Percentiles rank a stretch among this genome's conserved stretches.
These are phyloP conservation scores for Monilinia polystroma DNA, from an alignment of 2,329 filamentous ascomycete genomes.

Conservation along the genomic window DNA sequence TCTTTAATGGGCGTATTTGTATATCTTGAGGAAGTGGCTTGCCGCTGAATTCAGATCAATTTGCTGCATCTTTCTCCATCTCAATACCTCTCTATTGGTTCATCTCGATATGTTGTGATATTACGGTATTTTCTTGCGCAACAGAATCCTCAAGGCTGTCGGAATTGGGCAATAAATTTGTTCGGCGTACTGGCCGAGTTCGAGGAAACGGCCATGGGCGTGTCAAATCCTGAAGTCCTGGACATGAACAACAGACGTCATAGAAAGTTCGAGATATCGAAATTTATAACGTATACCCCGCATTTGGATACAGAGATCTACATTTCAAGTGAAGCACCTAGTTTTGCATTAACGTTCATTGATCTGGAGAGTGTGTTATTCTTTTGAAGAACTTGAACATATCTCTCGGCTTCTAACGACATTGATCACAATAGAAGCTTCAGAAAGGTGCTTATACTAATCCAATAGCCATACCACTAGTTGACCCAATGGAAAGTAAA, in stretches of 20 bases:
- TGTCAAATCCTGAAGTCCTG: neutral
- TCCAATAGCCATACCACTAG: too few relatives aligned
- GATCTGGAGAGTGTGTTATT: too few relatives aligned
- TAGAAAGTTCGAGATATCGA: neutral
- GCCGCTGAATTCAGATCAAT: constrained; percentile 25
- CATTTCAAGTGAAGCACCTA: neutral
- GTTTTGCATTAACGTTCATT: neutral
- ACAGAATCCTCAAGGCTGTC: neutral
- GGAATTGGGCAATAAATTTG: neutral
- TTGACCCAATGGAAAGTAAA: too few relatives aligned
- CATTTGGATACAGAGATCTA: neutral
- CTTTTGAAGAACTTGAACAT: too few relatives aligned
- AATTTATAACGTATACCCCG: neutral
- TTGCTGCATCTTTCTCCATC: constrained; percentile 23
- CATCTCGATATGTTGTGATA: constrained; percentile 15
- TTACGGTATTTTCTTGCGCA: constrained; percentile 2
- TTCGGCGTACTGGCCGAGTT: neutral
- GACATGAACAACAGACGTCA: neutral
- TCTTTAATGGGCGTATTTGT: constrained; percentile 39
- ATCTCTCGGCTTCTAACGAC: too few relatives aligned
- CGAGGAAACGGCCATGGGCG: neutral
- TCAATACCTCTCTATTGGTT: constrained; percentile 19
- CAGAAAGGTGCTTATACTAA: too few relatives aligned
- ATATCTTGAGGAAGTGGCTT: constrained; percentile 30
- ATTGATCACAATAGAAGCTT: too few relatives aligned